Evolutionary conservation across 2,329 filamentous ascomycete species (phyloP), one percentile per base, ranked within the genome.

Genomic region (Pestalotiopsis sp.): DNA sequence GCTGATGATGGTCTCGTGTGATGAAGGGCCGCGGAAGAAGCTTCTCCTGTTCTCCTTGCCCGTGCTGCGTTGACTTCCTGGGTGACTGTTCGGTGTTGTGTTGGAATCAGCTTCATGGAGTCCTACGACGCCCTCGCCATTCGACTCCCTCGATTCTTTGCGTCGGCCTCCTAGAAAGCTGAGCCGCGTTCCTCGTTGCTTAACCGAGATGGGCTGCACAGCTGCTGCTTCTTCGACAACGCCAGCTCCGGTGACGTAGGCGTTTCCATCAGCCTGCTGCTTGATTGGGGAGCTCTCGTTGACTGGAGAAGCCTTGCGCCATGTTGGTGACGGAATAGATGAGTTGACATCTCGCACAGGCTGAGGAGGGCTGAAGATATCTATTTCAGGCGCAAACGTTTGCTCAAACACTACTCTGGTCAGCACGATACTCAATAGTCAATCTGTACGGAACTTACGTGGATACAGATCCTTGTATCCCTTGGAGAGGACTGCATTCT

Each of bases 321-420:
- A 80, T 70, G 69, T 81, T 61, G 84, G 79, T 11, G 84, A 81
- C 56, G 82, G 73, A 11, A 82, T 79, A 65, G 79, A 77, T n/a
- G 79, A 76, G 3, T 76, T 72, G 4, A 74, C 77, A 20, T 84
- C 82, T 17, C 81, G 80, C 6, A 75, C 73, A 3, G 80, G 79
- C 62, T 82, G 83, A 1, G 82, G 81, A 11, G 86, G 87, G 2
- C 86, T 84, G 71, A 93, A 88, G 44, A 89, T 82, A 14, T 86
- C 84, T 44, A 93, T 86, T 75, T 93, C 91, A 0, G 88, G 84
- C 0, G 88, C 88, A 75, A 91, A 92, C 0, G 86, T 89, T 17
- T 76, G 78, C 75, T 90, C 85, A 70, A 91, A 91, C 75, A 85
- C 89, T 90, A 64, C 14, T 48, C 38, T 66, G 38, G 67, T 69